Evolutionary conservation across 177 flowering plant species (phyloP), one percentile per base, ranked within the genome.

Genomic region (Tripterygium wilfordii): DNA sequence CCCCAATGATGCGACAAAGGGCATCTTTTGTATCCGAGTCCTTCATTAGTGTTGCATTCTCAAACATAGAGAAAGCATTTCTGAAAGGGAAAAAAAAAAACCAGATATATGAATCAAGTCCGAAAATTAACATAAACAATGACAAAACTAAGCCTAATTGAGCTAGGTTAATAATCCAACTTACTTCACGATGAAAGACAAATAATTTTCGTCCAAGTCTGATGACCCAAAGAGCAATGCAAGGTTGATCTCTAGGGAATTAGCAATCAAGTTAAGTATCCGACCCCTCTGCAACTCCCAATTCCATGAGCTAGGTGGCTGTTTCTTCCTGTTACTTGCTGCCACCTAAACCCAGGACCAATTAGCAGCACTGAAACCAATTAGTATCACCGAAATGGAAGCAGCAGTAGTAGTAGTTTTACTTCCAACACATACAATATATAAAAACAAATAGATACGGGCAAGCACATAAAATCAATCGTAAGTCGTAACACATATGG

Each of bases 231-330:
- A 94, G 31, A 94, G 86, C 79, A 85, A 66, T 0, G 60, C 40
- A 7, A 94, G 89, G 67, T 94, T 85, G 66, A 83, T 69, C 64
- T 94, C 99, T 14, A 94, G 58, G 10, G 99, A 89, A 54, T 78
- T 94, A 23, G 99, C 92, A 51, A 89, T 71, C 60, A 87, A 33
- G 45, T 59, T 77, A 36, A 89, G 62, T 40, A 89, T 77, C 39
- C 92, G 65, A 15, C 78, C 75, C 62, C 99, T 73, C 50, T 87
- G 99, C 1, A 60, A 27, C 21, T 94, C 97, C 97, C 95, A 94
- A 51, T 83, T 85, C 95, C 92, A 94, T 28, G 89, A 72, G 35
- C 69, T 72, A 8, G 69, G 30, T 8, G 56, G 49, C 13, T 62
- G 65, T 45, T 77, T 86, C 83, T 77, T 94, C 54, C 85, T 65